Conservation (phyloP, 2,329 filamentous ascomycete species). For the Lithohypha guttulata region DNA sequence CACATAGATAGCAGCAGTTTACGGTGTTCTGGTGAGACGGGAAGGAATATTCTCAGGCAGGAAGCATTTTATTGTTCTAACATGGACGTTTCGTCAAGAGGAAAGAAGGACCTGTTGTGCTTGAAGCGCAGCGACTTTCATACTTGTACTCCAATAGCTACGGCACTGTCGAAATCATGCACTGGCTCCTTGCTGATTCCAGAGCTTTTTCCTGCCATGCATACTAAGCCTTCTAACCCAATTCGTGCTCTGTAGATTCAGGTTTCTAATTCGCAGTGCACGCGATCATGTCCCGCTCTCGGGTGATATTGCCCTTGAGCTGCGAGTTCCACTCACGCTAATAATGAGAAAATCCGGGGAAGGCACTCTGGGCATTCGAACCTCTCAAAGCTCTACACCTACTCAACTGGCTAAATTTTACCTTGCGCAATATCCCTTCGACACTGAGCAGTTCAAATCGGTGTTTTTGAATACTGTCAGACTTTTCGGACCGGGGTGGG, state of each 20-base stretch:
- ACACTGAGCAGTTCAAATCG: too few relatives aligned
- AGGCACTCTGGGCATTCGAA: too few relatives aligned
- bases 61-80: neutral
- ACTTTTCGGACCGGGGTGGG: too few relatives aligned
- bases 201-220: neutral
- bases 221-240: neutral
- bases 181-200: neutral
- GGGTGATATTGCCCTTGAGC: too few relatives aligned
- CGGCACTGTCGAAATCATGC: neutral
- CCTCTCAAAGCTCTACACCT: too few relatives aligned
- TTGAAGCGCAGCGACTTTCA: neutral
- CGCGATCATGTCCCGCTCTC: conserved; percentile 2
- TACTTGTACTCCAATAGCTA: neutral
- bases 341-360: conserved; percentile 5
- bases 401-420: too few relatives aligned
- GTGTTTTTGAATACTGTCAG: too few relatives aligned
- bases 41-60: conserved; percentile 4
- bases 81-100: neutral
- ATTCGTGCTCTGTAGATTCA: neutral
- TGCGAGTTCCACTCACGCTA: conserved; percentile 1
- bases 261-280: neutral
- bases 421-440: too few relatives aligned
- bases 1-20: conserved; percentile 14
- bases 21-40: neutral
- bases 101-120: neutral